Evolutionary conservation across 2,329 filamentous ascomycete species (phyloP), one percentile per base, ranked within the genome.

Genomic region (Claviceps maximensis): DNA sequence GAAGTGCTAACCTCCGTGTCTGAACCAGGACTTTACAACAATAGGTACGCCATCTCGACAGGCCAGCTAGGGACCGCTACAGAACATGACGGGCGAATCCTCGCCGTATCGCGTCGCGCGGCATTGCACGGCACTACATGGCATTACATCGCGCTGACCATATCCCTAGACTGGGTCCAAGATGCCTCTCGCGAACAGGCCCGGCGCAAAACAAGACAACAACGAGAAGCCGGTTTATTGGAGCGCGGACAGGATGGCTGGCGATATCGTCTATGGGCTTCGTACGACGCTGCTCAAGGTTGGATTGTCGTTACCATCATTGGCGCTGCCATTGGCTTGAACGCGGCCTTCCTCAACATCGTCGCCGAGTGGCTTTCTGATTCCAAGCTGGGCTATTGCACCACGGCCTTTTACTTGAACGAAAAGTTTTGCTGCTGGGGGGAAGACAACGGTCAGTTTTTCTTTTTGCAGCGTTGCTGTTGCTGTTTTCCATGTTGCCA

Each of bases 341-440:
- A 95, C 65, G 91, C 93, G 17, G 93, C 89, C 0, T 83, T 95
- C 55, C 72, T 98, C 55, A 97, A 95, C 65, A 97, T 98, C 59
- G 80, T 94, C 45, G 97, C 91, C 10, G 93, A 98, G 70, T 98
- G 93, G 91, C 74, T 98, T 57, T 86, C 88, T 38, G 93, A 98
- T 70, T 84, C 96, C 66, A 98, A 97, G 73, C 75, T 91, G 63
- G 93, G 93, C n/a, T 84, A 96, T 69, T 98, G 93, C 74, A 86
- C 83, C 13, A 96, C 90, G 9, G 91, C 84, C 3, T 98, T 97
- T 68, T 98, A 98, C 66, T 77, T 98, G 54, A 98, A 98, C 68
- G 89, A 97, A 75, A 86, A 81, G 66, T 98, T 98, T 68, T 98
- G 93, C 70, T 98, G 93, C 67, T 98, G 90, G 89, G 93, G 93